These are phyloP conservation scores for Hygrophorus pudorinus DNA, from an alignment of 768 basidiomycete species.

Conservation along the genomic window DNA sequence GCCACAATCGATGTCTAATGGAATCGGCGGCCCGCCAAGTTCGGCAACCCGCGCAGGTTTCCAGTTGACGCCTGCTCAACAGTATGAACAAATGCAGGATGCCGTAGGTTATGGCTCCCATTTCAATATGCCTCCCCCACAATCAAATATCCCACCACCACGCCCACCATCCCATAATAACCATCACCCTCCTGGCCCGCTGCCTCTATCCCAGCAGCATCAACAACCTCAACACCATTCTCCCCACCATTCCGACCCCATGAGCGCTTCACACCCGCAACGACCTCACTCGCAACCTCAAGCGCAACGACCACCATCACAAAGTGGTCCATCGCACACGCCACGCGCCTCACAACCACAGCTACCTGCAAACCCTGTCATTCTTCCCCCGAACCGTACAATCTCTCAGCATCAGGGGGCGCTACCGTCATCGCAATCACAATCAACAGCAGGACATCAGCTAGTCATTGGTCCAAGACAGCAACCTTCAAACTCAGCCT, in stretches of 20 bases:
- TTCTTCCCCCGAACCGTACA: conserved; percentile 2
- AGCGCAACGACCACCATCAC: conserved; percentile 41
- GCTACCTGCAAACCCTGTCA: not conserved
- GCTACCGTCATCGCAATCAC: conserved; percentile 15
- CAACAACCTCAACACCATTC: conserved; percentile 25
- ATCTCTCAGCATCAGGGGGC: conserved; percentile 3
- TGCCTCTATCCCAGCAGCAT: conserved; percentile 20
- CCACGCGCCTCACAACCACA: conserved; percentile 13
- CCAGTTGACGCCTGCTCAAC: conserved; percentile 54
- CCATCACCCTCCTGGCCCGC: conserved; percentile 16
- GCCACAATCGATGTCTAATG: conserved; percentile 28
- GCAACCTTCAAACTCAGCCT: no score
- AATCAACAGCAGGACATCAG: conserved; percentile 15
- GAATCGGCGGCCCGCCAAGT: conserved; percentile 26
- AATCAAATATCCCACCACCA: conserved; percentile 22
- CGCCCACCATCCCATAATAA: conserved; percentile 33
- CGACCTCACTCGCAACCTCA: conserved; percentile 53
- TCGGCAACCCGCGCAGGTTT: conserved; percentile 34
- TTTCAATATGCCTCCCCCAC: conserved; percentile 25
- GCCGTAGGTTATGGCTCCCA: conserved; percentile 20
- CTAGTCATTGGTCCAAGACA: conserved; percentile 10
- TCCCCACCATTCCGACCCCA: conserved; percentile 34
- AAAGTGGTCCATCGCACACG: conserved; percentile 28
- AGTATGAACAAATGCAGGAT: conserved; percentile 44
- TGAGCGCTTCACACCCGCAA: conserved; percentile 29